Base-by-base conservation (phyloP, 345 rosid species). In the Citrus inodora region DNA sequence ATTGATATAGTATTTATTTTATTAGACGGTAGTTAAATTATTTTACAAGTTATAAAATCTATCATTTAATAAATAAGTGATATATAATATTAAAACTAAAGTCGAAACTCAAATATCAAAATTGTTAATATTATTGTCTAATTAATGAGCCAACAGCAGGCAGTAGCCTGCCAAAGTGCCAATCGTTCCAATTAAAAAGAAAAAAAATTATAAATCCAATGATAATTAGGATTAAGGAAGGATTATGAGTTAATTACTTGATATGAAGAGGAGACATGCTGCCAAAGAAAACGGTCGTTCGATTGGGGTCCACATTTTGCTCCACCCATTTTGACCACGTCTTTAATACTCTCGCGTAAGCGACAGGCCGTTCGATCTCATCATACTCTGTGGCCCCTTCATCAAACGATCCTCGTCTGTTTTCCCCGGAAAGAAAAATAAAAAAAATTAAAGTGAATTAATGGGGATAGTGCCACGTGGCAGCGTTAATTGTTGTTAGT, bases 221-320 rank as follows among this genome's bases (percentile, higher is more conserved):
- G 0, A 10, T 11, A 62, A 14, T 28, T 28, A 40, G 16, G 33
- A 10, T n/a, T 5, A 40, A n/a, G 19, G 24, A 22, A 68, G 16
- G 55, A 10, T n/a, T 5, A 68, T 9, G 19, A 40, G 1, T 38
- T 24, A 14, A n/a, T 82, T 87, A 94, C 98, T 90, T 92, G 86
- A 88, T 90, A 70, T 96, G 99, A 4, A 89, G 87, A 75, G 99
- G 98, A 68, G 98, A 92, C 98, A 74, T 92, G 95, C 94, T 96
- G 83, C 78, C 87, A 85, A 96, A 94, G 98, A 96, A 96, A 67
- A 94, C 97, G 0, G 86, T 90, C 74, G 99, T 92, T 3, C 83
- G 83, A 79, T 87, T 83, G 28, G 98, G 88, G 84, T 96, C 90
- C 69, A 94, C 81, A 59, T 90, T 88, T 66, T 80, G 61, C 0